phyloP scores from a whole-genome alignment of 768 basidiomycete species.

The Saitozyma podzolica region DNA sequence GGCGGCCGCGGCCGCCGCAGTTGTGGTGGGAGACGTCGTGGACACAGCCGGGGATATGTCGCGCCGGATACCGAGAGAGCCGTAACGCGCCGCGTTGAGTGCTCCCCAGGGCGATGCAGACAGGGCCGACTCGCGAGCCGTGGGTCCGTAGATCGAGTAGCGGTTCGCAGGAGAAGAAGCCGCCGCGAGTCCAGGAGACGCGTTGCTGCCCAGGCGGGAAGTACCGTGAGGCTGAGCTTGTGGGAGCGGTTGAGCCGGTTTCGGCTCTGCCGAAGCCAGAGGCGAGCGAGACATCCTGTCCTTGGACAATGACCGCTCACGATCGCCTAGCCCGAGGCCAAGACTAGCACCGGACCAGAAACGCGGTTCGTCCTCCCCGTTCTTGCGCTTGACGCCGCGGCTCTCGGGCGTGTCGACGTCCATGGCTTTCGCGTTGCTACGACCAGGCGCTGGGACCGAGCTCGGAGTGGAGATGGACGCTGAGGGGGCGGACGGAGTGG shows the following conservation, averaged over 20 bases:
- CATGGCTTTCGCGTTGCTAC: not conserved
- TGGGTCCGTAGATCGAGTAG: conserved; percentile 42
- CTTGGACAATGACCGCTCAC: too few relatives aligned
- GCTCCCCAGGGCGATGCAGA: conserved; percentile 26
- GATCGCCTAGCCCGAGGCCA: too few relatives aligned
- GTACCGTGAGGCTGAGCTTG: conserved; percentile 1
- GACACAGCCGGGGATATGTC: not conserved
- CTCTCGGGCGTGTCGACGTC: conserved; percentile 28
- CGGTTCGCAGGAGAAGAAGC: conserved; percentile 19
- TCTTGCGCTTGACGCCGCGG: conserved; percentile 46
- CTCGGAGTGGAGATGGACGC: not conserved
- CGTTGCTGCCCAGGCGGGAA: conserved; percentile 11
- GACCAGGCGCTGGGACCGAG: not conserved
- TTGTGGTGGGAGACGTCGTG: not conserved
- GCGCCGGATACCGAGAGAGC: conserved; percentile 4
- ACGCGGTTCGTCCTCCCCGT: conserved; percentile 23
- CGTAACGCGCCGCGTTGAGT: conserved; percentile 8
- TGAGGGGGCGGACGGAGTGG: conserved; percentile 13
- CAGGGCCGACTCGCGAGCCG: conserved; percentile 23
- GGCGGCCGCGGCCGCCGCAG: not conserved
- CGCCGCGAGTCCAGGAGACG: not conserved
- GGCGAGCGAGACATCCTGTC: conserved; percentile 26
- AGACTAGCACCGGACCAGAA: too few relatives aligned
- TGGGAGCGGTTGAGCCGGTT: conserved; percentile 5
- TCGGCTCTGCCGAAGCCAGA: conserved; percentile 8